Base-by-base conservation (phyloP, 768 basidiomycete species). In the Phallus indusiatus region DNA sequence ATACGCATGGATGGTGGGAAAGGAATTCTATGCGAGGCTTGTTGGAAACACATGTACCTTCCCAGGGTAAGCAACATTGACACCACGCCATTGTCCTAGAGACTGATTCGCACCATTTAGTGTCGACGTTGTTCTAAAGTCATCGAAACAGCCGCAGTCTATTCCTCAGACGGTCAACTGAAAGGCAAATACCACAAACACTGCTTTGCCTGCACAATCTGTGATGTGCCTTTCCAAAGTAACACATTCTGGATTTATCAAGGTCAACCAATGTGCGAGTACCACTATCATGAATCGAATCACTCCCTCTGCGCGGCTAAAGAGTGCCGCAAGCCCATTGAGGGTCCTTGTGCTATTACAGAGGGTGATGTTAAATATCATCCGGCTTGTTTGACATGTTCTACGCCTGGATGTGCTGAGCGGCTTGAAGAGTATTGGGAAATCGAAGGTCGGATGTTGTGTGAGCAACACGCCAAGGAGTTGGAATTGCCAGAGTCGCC, bases 21-120 rank as follows among this genome's bases (percentile, higher is more conserved):
- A 59, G 42, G 42, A 42, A 83, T 92, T 37, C 72, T 96, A 65
- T 96, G 94, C 70, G 94, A 94, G 67, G 73, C 72, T 65, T 94
- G 94, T 70, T 96, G 94, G 94, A 96, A 95, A 77, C 84, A 88
- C 66, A 88, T 94, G 85, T 96, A 95, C 74, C 72, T 96, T 62
- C 94, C 94, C 61, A 93, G 92, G 76, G 90, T 88, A 62, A 47
- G 81, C 70, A 37, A 62, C 56, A 37, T 53, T 53, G 49, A 28
- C n/a, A 42, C 12, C 12, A 42, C 4, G 12, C 42, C 12, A 12
- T n/a, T 10, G 42, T 47, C 55, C 53, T 21, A 54, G 55, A 46
- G 37, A 33, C 18, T 56, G 59, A 61, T 59, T 36, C 55, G 48
- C 53, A 59, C 34, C 20, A 49, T 53, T 53, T 64, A 92, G 89